A percentile compares a stretch with the other conserved stretches of the same genome.
Conservation (phyloP, 1,139 yeast genomes). For the Yamadazyma triangularis region DNA sequence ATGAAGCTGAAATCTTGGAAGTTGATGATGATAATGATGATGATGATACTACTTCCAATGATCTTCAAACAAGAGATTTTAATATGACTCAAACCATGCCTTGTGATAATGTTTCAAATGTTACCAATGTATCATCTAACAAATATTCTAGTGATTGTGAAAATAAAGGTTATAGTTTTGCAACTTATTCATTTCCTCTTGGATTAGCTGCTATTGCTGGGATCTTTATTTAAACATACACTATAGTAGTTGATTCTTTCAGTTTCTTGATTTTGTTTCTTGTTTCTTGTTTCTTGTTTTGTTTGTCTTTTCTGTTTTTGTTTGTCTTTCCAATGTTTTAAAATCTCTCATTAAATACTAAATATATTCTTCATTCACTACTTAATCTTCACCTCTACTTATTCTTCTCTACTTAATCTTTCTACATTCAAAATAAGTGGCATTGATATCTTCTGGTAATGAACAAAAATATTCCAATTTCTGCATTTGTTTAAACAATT, state of each 20-base stretch:
- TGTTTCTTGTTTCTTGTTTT: too few species aligned
- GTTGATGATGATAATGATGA: conserved; percentile 10
- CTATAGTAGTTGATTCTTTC: too few species aligned
- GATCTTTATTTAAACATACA: conserved; percentile 18
- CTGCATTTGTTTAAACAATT: conserved; percentile 45
- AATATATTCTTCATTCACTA: conserved; percentile 3
- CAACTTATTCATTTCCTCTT: conserved; percentile 10
- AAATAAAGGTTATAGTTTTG: conserved; percentile 8
- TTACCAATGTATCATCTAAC: conserved; percentile 11
- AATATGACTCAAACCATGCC: conserved; percentile 1
- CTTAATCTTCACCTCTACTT: conserved; percentile 25
- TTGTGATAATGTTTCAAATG: conserved; percentile 2
- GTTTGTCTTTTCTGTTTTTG: not conserved
- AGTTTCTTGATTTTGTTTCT: too few species aligned
- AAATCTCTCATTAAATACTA: conserved; percentile 11
- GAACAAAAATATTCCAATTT: conserved; percentile 42
- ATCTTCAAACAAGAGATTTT: conserved; percentile 7
- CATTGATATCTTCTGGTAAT: conserved; percentile 42
- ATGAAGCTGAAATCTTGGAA: conserved; percentile 14
- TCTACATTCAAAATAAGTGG: conserved; percentile 47
- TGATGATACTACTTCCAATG: too few species aligned
- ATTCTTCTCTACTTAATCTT: conserved; percentile 20
- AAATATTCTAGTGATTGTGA: conserved; percentile 13
- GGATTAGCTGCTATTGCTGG: conserved; percentile 19
- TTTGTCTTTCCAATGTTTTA: conserved; percentile 8